Evolutionary conservation across 2,329 filamentous ascomycete species (phyloP), one percentile per base, ranked within the genome.

Genomic region (Pestalotiopsis sp.): DNA sequence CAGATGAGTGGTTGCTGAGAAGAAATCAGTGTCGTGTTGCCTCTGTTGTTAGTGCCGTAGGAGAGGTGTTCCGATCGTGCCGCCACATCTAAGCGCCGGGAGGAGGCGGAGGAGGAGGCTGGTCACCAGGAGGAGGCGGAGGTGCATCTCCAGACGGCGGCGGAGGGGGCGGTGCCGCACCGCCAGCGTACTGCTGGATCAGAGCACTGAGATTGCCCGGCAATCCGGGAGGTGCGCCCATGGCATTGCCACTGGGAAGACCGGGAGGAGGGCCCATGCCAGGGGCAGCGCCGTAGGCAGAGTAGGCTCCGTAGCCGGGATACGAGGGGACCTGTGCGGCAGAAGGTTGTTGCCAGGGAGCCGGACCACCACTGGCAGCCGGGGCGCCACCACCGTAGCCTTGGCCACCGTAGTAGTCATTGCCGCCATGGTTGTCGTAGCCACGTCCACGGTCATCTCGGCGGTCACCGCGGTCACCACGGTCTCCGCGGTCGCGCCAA

Each of bases 171-270:
- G 85, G 83, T 56, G 79, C 83, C 39, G 80, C 81, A 62, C 85
- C 83, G 71, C 82, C 82, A 52, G 87, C 84, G 71, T 89, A 93
- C 75, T 91, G 90, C 79, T 92, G 89, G 75, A 92, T 90, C 69
- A 93, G 83, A 61, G 89, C 87, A 76, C 87, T 90, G 70, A 91
- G 83, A 56, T 88, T 89, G 70, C 87, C 86, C 58, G 81, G 80
- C 27, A 88, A 82, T 70, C 83, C 86, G 74, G 88, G 86, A 60
- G 87, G 86, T 69, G 84, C 86, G 69, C 83, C 82, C 59, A 90
- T 82, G 66, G 84, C 85, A 71, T 81, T 80, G 52, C 82, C 82
- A 67, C 82, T 81, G 61, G 81, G 81, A 72, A 82, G 80, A 17
- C 84, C 84, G 36, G 83, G 83, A 65, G 84, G 81, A 49, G 79